Conservation (phyloP, 176 grass and related monocot genomes). For the Avena insularis region DNA sequence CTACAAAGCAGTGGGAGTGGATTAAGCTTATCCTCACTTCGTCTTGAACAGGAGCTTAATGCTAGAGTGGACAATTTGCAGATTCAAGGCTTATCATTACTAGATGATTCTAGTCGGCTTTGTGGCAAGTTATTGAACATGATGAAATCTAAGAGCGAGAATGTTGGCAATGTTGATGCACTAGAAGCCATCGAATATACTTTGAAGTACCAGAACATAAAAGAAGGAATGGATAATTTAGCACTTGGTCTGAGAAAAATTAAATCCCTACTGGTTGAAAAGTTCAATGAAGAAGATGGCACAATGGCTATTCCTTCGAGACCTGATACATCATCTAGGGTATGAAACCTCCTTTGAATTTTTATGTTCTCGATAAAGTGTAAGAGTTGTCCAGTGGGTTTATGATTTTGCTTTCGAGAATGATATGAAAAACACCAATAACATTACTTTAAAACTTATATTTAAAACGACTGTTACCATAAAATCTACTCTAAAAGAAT, state of each 20-base stretch:
- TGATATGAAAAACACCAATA: background rate
- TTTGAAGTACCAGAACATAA: conserved; percentile 63
- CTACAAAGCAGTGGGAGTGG: conserved; percentile 45
- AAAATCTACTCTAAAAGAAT: conserved; percentile 3
- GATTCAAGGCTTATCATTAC: conserved; percentile 58
- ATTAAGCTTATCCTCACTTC: conserved; percentile 41
- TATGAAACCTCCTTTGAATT: conserved; percentile 39
- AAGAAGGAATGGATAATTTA: conserved; percentile 59
- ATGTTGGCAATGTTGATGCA: conserved; percentile 39
- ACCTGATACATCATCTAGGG: conserved; percentile 41
- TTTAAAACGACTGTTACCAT: conserved; percentile 17
- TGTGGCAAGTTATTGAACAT: conserved; percentile 60
- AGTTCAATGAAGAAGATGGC: conserved; percentile 44
- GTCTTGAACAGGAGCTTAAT: conserved; percentile 62
- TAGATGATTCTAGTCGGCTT: conserved; percentile 49
- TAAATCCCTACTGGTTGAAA: conserved; percentile 55
- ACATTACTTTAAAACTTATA: conserved; percentile 14
- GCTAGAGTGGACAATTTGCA: conserved; percentile 63
- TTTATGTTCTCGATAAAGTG: conserved; percentile 16
- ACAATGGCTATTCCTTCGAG: conserved; percentile 13
- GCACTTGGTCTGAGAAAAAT: conserved; percentile 56
- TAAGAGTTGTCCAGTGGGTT: background rate
- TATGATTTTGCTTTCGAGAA: conserved; percentile 29
- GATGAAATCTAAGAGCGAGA: conserved; percentile 59
- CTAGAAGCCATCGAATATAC: conserved; percentile 46